Base-by-base conservation (phyloP, 179 eudicot genomes). In the Beta lomatogona region DNA sequence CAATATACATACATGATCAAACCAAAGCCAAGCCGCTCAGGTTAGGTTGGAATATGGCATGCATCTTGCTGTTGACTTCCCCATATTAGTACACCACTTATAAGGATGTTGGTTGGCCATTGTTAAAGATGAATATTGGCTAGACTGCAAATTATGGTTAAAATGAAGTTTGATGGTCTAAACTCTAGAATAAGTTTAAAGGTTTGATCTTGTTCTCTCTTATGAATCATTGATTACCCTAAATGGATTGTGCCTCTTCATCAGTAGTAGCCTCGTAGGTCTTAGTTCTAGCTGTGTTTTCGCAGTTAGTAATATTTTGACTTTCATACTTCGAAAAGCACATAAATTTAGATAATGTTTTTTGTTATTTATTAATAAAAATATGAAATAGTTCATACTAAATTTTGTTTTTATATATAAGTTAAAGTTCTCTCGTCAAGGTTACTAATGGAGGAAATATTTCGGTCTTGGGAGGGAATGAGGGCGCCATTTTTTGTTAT, bases 191-290 rank as follows among this genome's bases (percentile, higher is more conserved):
- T 44, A 28, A 25, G 19, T 31, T 28, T 8, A 65, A 65, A 65
- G 70, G 70, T 65, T 65, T 65, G 45, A 28, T 65, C 45, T 64
- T 22, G 14, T 64, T 14, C 70, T 60, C 64, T 60, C n/a, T 60
- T n/a, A 60, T 7, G 9, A 6, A 60, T n/a, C 11, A 60, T 9
- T 6, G 10, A 60, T n/a, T 60, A 60, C 28, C 16, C 6, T 6
- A 22, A 31, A 65, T 65, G 18, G 13, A 65, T 25, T 65, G 70
- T 13, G 25, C 16, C 70, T 3, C 22, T 65, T 65, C 9, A 65
- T 4, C 28, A 1, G 28, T 11, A 36, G 41, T 36, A 36, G 41
- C 41, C 41, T 22, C 0, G 59, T 60, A n/a, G 64, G 6, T 60
- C 52, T 48, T 5, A 48, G 5, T 48, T 48, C 9, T 48, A 1